Evolutionary conservation across 805 yeast species (phyloP).

Genomic region (Candida boleticola): DNA sequence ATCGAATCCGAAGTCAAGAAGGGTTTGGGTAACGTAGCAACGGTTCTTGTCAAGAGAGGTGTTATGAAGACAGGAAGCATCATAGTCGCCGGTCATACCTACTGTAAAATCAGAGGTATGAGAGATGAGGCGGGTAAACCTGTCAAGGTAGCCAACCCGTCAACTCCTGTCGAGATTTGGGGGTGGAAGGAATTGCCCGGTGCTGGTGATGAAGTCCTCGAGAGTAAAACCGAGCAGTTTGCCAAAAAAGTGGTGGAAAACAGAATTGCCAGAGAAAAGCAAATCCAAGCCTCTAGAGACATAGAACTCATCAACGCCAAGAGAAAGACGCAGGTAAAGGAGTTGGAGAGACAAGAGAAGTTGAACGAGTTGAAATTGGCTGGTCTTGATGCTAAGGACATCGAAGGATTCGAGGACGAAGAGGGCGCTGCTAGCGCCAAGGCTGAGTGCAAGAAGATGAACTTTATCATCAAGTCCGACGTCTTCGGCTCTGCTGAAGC

Average conservation of each 20-base stretch:
- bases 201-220: slow-evolving; percentile 82
- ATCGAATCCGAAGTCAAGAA: slow-evolving; percentile 80
- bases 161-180: slow-evolving; percentile 84
- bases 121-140: slow-evolving; percentile 68
- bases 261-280: slow-evolving; percentile 53
- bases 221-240: slow-evolving; percentile 67
- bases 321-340: slow-evolving; percentile 54
- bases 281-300: slow-evolving; percentile 57
- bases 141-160: slow-evolving; percentile 71
- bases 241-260: slow-evolving; percentile 76
- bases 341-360: slow-evolving; percentile 50
- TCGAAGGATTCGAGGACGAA: slow-evolving; percentile 26
- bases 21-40: slow-evolving; percentile 83
- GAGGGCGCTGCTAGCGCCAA: slow-evolving; percentile 21
- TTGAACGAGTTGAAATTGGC: slow-evolving; percentile 56
- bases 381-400: slow-evolving; percentile 56
- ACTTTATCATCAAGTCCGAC: slow-evolving; percentile 82
- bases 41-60: slow-evolving; percentile 81
- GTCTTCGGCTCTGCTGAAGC: slow-evolving; percentile 96
- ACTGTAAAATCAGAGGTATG: slow-evolving; percentile 80
- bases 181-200: slow-evolving; percentile 95
- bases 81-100: slow-evolving; percentile 84
- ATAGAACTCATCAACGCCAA: slow-evolving; percentile 70
- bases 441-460: slow-evolving; percentile 25
- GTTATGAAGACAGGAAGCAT: slow-evolving; percentile 64